These are phyloP conservation scores for Boechera divaricarpa DNA, from an alignment of 345 rosid genomes.

Conservation along the genomic window DNA sequence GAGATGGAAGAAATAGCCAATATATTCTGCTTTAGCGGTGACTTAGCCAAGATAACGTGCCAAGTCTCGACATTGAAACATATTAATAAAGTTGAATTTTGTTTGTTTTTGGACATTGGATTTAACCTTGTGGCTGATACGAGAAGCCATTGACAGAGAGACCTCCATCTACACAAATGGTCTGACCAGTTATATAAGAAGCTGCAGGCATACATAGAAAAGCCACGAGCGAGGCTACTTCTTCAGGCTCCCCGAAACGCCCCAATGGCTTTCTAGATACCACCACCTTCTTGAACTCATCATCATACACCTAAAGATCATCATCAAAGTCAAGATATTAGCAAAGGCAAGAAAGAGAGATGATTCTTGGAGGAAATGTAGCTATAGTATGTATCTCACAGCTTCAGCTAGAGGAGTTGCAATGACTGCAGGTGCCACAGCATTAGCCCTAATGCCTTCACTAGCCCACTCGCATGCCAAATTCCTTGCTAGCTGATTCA, in stretches of 20 bases:
- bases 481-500: conserved; percentile 74
- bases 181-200: conserved; percentile 70
- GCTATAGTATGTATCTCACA: conserved; percentile 47
- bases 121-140: conserved; percentile 34
- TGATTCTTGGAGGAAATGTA: background rate
- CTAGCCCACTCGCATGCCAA: conserved; percentile 88
- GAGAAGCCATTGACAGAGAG: conserved; percentile 52
- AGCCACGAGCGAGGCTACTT: conserved; percentile 59
- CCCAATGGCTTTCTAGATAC: conserved; percentile 53
- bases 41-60: background rate
- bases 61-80: conserved; percentile 5
- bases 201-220: conserved; percentile 68
- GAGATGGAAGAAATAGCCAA: background rate
- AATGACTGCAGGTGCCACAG: conserved; percentile 84
- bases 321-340: conserved; percentile 28
- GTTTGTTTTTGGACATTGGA: background rate
- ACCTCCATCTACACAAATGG: conserved; percentile 66
- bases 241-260: conserved; percentile 56
- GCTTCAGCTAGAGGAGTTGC: conserved; percentile 70
- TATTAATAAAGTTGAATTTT: background rate
- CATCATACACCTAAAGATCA: conserved; percentile 36
- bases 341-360: conserved; percentile 1
- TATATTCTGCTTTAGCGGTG: background rate
- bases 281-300: conserved; percentile 34
- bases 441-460: conserved; percentile 74